Percentiles rank a stretch among this genome's conserved stretches.
phyloP scores from a whole-genome alignment of 1,284 basidiomycete genomes.

The Mycena sp. region DNA sequence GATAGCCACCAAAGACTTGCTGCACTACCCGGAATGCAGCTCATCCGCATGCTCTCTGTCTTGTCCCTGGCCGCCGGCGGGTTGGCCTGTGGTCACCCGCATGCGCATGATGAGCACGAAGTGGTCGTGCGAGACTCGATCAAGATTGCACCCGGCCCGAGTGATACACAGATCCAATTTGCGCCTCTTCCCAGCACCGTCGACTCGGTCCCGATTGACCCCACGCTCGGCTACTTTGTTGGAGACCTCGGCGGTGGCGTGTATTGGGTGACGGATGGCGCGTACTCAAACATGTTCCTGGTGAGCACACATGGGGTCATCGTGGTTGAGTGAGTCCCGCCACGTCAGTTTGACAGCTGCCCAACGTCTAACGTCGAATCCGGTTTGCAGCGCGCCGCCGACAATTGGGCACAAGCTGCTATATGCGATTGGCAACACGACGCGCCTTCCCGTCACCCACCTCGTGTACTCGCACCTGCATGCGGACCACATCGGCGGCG shows the following conservation, averaged over 20 bases:
- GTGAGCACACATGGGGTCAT: constrained; percentile 12
- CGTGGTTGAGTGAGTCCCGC: constrained; percentile 5
- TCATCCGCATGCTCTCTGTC: constrained; percentile 2
- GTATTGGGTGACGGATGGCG: constrained; percentile 5
- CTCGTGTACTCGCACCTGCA: constrained; percentile 11
- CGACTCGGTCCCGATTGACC: constrained; percentile 1
- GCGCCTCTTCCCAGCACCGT: constrained; percentile 11
- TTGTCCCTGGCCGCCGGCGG: constrained; percentile 6
- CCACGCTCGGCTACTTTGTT: constrained; percentile 15
- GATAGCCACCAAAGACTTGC: constrained; percentile 3
- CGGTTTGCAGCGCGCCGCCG: neutral
- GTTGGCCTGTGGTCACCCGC: constrained; percentile 9
- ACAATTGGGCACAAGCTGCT: constrained; percentile 3
- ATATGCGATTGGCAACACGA: constrained; percentile 4
- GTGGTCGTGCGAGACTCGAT: neutral
- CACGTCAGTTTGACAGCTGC: neutral
- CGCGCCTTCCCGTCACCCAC: neutral
- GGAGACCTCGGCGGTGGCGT: neutral
- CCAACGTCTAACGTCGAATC: constrained; percentile 2
- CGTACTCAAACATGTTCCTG: constrained; percentile 7
- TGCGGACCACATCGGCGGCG: constrained; percentile 11
- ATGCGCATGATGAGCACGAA: constrained; percentile 8
- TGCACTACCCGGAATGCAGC: constrained; percentile 11
- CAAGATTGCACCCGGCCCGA: constrained; percentile 13
- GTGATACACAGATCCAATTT: constrained; percentile 15